Conservation (phyloP, 2,329 filamentous ascomycete species). For the Paracoccidioides lutzii region DNA sequence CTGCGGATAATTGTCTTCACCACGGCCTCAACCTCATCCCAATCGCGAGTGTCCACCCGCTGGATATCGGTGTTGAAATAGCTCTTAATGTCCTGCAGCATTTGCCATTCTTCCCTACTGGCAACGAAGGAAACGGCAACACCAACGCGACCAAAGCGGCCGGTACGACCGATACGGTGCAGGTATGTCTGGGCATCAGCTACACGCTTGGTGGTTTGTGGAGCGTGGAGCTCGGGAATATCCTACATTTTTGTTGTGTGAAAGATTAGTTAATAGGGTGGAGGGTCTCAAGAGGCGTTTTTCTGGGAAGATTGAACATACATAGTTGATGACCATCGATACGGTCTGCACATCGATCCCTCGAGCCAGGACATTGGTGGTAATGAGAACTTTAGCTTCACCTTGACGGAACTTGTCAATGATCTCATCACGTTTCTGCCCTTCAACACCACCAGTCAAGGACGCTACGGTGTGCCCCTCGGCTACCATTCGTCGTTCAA, state of each 20-base stretch:
- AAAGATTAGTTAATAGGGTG: constrained; percentile 1
- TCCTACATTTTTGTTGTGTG: constrained; percentile 31
- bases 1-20: constrained; percentile 65
- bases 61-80: constrained; percentile 73
- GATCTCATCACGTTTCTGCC: constrained; percentile 65
- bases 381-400: constrained; percentile 88
- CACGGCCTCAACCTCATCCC: constrained; percentile 75
- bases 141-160: constrained; percentile 89
- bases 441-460: constrained; percentile 78
- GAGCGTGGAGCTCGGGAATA: constrained; percentile 53
- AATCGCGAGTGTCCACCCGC: constrained; percentile 71
- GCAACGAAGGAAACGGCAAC: constrained; percentile 93
- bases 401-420: constrained; percentile 79
- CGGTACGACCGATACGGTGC: constrained; percentile 92
- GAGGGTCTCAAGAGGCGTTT: background rate
- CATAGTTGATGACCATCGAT: constrained; percentile 97
- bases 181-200: constrained; percentile 93
- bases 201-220: constrained; percentile 45
- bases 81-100: constrained; percentile 64
- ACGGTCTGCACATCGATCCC: constrained; percentile 88
- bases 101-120: constrained; percentile 66
- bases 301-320: constrained; percentile 21
- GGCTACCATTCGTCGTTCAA: constrained; percentile 69
- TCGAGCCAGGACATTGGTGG: constrained; percentile 89
- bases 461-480: constrained; percentile 90